Evolutionary conservation across 495 filamentous ascomycete genomes (phyloP).

Genomic region (Penicillium turbatum): DNA sequence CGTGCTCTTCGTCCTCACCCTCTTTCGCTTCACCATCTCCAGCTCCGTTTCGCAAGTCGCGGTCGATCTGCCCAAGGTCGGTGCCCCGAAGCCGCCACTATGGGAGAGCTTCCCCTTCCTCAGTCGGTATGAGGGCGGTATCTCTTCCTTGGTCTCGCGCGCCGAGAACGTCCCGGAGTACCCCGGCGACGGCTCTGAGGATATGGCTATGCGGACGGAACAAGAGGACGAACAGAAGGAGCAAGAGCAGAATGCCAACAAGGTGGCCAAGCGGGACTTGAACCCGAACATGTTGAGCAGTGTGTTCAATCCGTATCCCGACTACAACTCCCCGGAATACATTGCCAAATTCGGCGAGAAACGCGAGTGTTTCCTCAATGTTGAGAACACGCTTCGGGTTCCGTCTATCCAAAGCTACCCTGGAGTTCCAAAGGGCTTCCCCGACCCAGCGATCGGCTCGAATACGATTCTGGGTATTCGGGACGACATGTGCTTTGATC

Average conservation of each 20-base stretch:
- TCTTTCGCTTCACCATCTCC: slow-evolving; percentile 64
- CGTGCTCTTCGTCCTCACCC: slow-evolving; percentile 64
- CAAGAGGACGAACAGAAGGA: background rate
- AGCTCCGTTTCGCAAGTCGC: slow-evolving; percentile 57
- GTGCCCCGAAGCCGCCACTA: slow-evolving; percentile 54
- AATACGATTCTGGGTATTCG: slow-evolving; percentile 74
- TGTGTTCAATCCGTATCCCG: slow-evolving; percentile 63
- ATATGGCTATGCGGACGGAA: slow-evolving; percentile 17
- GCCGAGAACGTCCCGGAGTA: slow-evolving; percentile 69
- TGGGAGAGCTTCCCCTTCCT: slow-evolving; percentile 85
- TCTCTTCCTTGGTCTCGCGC: slow-evolving; percentile 60
- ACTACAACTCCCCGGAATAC: slow-evolving; percentile 59
- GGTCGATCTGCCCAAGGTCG: slow-evolving; percentile 47
- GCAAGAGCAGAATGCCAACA: background rate
- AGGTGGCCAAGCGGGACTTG: slow-evolving; percentile 16
- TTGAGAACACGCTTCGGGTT: slow-evolving; percentile 53
- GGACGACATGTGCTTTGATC: slow-evolving; percentile 90
- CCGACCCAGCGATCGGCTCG: slow-evolving; percentile 75
- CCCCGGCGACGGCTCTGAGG: slow-evolving; percentile 47
- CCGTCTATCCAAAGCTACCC: slow-evolving; percentile 65
- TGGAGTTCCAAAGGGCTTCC: slow-evolving; percentile 76
- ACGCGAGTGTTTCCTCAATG: slow-evolving; percentile 73
- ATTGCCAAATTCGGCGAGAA: slow-evolving; percentile 56
- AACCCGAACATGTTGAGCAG: slow-evolving; percentile 43
- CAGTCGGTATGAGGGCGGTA: slow-evolving; percentile 77